These are phyloP conservation scores for Ophiocordyceps robertsii DNA, from an alignment of 2,329 filamentous ascomycete species.

Conservation along the genomic window DNA sequence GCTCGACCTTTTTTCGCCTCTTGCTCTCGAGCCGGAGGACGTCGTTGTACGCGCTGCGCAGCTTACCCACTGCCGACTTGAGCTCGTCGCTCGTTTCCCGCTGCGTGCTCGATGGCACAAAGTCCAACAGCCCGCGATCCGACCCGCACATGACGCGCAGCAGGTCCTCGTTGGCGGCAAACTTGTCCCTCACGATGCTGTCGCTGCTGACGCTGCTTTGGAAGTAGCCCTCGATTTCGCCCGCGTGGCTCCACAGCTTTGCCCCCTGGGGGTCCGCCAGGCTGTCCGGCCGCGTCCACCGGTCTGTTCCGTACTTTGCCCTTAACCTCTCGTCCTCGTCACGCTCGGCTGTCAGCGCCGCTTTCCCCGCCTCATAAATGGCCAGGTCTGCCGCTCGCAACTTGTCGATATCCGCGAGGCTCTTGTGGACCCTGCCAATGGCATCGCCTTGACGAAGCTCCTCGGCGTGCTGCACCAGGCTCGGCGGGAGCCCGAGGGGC, in stretches of 20 bases:
- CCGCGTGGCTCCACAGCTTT: slow-evolving; percentile 62
- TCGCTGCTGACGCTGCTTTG: slow-evolving; percentile 46
- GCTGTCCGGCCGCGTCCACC: slow-evolving; percentile 64
- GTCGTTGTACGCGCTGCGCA: slow-evolving; percentile 76
- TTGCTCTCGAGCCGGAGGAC: slow-evolving; percentile 71
- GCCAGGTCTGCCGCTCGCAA: slow-evolving; percentile 67
- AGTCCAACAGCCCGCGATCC: slow-evolving; percentile 72
- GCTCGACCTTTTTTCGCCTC: slow-evolving; percentile 66
- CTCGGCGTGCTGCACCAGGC: slow-evolving; percentile 77
- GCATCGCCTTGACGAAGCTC: slow-evolving; percentile 88
- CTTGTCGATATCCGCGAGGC: slow-evolving; percentile 81
- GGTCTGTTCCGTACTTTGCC: slow-evolving; percentile 70
- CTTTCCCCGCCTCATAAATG: slow-evolving; percentile 72
- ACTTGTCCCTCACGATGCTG: slow-evolving; percentile 58
- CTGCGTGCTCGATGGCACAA: slow-evolving; percentile 73
- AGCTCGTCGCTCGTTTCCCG: slow-evolving; percentile 69
- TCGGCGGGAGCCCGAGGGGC: slow-evolving; percentile 77
- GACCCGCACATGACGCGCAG: slow-evolving; percentile 66
- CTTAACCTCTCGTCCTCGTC: slow-evolving; percentile 70
- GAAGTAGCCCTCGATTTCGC: slow-evolving; percentile 80
- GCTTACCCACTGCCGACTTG: slow-evolving; percentile 61
- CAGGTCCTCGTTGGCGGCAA: slow-evolving; percentile 59
- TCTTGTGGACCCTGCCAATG: slow-evolving; percentile 59
- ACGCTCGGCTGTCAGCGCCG: slow-evolving; percentile 64
- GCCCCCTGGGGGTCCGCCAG: slow-evolving; percentile 49